Conservation (phyloP, 148 eudicot genomes). For the Fallopia convolvulus region DNA sequence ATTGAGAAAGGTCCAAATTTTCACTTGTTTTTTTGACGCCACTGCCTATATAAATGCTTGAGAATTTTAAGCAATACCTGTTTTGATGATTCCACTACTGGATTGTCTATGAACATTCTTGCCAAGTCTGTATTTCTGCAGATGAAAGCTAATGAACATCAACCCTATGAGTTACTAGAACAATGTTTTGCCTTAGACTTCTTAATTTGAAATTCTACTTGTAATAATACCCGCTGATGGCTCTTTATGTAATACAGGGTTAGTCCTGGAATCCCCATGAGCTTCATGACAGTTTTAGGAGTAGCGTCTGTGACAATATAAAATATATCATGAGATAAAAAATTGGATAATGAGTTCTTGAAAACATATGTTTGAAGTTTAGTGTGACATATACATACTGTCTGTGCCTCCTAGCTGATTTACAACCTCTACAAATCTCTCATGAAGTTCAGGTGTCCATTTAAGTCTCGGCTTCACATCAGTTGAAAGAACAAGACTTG, state of each 20-base stretch:
- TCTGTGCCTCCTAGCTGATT: constrained; percentile 66
- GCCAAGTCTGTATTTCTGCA: constrained; percentile 59
- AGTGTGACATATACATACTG: constrained; percentile 27
- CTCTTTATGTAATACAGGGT: constrained; percentile 27
- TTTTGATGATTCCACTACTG: constrained; percentile 25
- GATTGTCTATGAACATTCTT: constrained; percentile 47
- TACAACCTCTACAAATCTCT: too few relatives aligned
- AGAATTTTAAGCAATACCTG: constrained; percentile 14
- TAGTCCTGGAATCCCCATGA: constrained; percentile 24
- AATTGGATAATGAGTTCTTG: background rate
- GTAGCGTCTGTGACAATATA: constrained; percentile 44
- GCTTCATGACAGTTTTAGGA: constrained; percentile 22
- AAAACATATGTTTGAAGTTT: background rate
- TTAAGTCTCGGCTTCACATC: too few relatives aligned
- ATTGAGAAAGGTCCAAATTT: too few relatives aligned
- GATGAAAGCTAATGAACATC: background rate
- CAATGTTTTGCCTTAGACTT: background rate
- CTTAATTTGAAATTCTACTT: too few relatives aligned
- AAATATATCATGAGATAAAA: background rate
- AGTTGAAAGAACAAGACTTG: too few relatives aligned
- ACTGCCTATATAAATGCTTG: background rate
- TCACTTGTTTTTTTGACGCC: too few relatives aligned
- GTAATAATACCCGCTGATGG: constrained; percentile 21
- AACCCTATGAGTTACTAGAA: background rate
- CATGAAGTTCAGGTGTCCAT: too few relatives aligned